Evolutionary conservation across 495 filamentous ascomycete genomes (phyloP), one percentile per base, ranked within the genome.

Genomic region (Hypoxylon fragiforme): DNA sequence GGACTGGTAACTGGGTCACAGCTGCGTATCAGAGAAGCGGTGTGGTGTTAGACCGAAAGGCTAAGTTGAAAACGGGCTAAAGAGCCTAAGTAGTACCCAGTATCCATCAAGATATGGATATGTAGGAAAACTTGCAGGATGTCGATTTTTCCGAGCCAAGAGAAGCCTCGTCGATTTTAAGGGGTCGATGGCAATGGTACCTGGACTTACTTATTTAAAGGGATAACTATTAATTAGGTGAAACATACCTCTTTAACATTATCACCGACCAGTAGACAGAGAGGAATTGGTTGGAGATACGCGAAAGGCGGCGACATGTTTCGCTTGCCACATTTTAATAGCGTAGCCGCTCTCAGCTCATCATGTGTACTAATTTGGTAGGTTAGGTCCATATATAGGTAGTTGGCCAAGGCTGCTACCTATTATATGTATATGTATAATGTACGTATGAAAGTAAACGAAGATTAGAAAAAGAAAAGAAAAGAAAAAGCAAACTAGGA

Each of bases 1-100:
- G 31, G 19, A 12, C 21, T 40, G 20, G 24, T 44, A 22, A 13
- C 45, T 2, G 11, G 39, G 20, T 18, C 30, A 26, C 2, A 13
- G 37, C 28, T 15, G 43, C 43, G 38, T 51, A 47, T 16, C n/a
- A 49, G 52, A 56, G 44, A 57, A 44, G 57, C 57, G 57, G 57
- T 61, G 57, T 61, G n/a, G n/a, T n/a, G n/a, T n/a, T n/a, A n/a
- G n/a, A n/a, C n/a, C n/a, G n/a, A 46, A 16, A 47, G 39, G 34
- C 34, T 28, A 28, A 34, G 21, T 19, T 38, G 32, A 39, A 37
- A 14, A 34, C 15, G 35, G 22, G 21, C 20, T 37, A 45, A 45
- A 19, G 13, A 39, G 19, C 19, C 8, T 47, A 46, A n/a, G n/a
- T n/a, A n/a, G n/a, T n/a, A n/a, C n/a, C n/a, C n/a, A n/a, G n/a